A percentile compares a stretch with the other conserved stretches of the same genome.
phyloP scores from a whole-genome alignment of 2,329 filamentous ascomycete genomes.

The Verticillium zaregamsianum region DNA sequence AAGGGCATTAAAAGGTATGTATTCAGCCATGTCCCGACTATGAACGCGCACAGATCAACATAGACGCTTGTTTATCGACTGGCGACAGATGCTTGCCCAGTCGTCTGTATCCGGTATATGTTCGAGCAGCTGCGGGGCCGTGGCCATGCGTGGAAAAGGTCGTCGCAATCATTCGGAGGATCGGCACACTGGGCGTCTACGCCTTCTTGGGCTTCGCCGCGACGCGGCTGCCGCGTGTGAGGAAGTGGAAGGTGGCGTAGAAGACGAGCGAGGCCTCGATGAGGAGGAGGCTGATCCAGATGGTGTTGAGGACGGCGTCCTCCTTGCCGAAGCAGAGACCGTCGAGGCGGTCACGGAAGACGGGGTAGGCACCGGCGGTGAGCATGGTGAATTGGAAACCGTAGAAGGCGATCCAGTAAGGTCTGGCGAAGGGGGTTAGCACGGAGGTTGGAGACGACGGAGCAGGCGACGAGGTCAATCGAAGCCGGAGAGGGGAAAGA shows the following conservation, averaged over 20 bases:
- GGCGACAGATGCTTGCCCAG: neutral
- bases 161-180: neutral
- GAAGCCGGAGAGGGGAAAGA: neutral
- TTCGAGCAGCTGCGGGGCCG: neutral
- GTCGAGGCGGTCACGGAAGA: conserved; percentile 21
- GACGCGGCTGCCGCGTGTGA: neutral
- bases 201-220: neutral
- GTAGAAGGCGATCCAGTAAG: conserved; percentile 17
- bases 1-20: too few species aligned
- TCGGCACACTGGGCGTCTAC: neutral
- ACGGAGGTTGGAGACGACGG: neutral
- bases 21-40: too few species aligned
- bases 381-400: conserved; percentile 15
- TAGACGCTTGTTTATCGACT: too few species aligned
- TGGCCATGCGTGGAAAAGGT: neutral
- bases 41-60: too few species aligned
- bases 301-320: conserved; percentile 36
- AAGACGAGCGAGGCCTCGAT: conserved; percentile 41
- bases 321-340: conserved; percentile 25
- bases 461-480: neutral
- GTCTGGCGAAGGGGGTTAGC: conserved; percentile 6
- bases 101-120: neutral
- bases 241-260: conserved; percentile 24
- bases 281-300: conserved; percentile 43
- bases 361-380: conserved; percentile 15